A percentile compares a stretch with the other conserved stretches of the same genome.
phyloP scores from a whole-genome alignment of 2,329 filamentous ascomycete species.

The Byssoonygena ceratinophila region DNA sequence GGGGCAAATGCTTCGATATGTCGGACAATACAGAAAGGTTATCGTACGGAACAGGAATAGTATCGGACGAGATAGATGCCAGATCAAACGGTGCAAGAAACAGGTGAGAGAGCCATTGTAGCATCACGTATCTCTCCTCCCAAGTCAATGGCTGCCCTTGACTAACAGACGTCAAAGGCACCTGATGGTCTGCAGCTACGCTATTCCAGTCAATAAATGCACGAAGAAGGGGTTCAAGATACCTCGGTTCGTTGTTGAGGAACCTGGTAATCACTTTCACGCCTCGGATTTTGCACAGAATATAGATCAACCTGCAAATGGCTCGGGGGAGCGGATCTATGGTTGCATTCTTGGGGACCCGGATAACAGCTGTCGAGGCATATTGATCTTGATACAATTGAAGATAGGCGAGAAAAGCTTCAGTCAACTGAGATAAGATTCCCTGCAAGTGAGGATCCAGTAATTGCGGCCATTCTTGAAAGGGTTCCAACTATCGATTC shows the following conservation, averaged over 20 bases:
- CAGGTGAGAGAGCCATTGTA: conserved; percentile 79
- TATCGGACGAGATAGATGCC: conserved; percentile 59
- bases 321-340: conserved; percentile 51
- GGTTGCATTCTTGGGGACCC: conserved; percentile 19
- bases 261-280: conserved; percentile 88
- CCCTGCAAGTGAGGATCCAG: conserved; percentile 71
- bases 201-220: conserved; percentile 55
- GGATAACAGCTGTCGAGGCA: conserved; percentile 23
- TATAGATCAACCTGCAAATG: conserved; percentile 71
- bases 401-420: conserved; percentile 63
- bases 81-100: conserved; percentile 84
- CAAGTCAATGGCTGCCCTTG: conserved; percentile 50
- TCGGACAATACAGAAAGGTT: conserved; percentile 24
- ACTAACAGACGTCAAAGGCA: conserved; percentile 15
- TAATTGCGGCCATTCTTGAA: conserved; percentile 90
- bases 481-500: conserved; percentile 57
- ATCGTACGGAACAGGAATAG: conserved; percentile 29
- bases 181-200: conserved; percentile 13
- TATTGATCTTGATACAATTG: conserved; percentile 34
- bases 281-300: conserved; percentile 86
- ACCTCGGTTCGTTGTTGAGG: conserved; percentile 76
- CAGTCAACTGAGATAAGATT: conserved; percentile 63
- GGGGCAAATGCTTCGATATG: conserved; percentile 54
- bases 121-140: conserved; percentile 78
- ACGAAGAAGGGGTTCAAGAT: conserved; percentile 67